Evolutionary conservation across 768 basidiomycete species (phyloP).

Genomic region (Pleurotus djamor): DNA sequence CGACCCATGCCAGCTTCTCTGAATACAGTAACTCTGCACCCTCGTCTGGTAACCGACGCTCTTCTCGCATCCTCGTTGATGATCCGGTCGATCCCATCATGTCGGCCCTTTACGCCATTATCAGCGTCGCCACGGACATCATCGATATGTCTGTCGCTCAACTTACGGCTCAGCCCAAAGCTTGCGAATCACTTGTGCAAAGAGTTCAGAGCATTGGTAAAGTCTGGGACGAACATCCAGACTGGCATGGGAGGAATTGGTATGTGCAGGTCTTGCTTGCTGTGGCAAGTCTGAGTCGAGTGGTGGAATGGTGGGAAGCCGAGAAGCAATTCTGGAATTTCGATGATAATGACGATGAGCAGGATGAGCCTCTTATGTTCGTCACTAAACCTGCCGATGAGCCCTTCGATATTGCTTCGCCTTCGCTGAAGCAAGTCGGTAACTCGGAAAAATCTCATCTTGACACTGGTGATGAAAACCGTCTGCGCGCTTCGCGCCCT

Average conservation of each 20-base stretch:
- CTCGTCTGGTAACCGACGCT: constrained; percentile 61
- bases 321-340: constrained; percentile 99
- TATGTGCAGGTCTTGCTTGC: constrained; percentile 96
- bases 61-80: constrained; percentile 81
- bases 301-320: constrained; percentile 99
- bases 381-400: constrained; percentile 89
- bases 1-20: constrained; percentile 64
- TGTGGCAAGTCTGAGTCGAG: constrained; percentile 92
- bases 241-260: constrained; percentile 98
- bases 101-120: constrained; percentile 87
- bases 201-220: constrained; percentile 90
- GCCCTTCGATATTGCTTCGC: constrained; percentile 23
- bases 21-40: constrained; percentile 42
- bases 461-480: constrained; percentile 51
- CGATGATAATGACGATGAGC: constrained; percentile 86
- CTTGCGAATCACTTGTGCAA: constrained; percentile 85
- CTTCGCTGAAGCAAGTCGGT: constrained; percentile 36
- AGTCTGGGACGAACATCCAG: constrained; percentile 96
- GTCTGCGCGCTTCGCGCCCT: constrained; percentile 46
- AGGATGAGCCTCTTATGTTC: constrained; percentile 89
- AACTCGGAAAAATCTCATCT: constrained; percentile 44
- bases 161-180: constrained; percentile 82
- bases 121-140: constrained; percentile 91
- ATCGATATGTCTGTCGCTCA: constrained; percentile 86
- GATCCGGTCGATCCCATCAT: constrained; percentile 90